Evolutionary conservation across 352 stramenopile genomes (phyloP), one percentile per base, ranked within the genome.

Genomic region (Globisporangium emineosum): DNA sequence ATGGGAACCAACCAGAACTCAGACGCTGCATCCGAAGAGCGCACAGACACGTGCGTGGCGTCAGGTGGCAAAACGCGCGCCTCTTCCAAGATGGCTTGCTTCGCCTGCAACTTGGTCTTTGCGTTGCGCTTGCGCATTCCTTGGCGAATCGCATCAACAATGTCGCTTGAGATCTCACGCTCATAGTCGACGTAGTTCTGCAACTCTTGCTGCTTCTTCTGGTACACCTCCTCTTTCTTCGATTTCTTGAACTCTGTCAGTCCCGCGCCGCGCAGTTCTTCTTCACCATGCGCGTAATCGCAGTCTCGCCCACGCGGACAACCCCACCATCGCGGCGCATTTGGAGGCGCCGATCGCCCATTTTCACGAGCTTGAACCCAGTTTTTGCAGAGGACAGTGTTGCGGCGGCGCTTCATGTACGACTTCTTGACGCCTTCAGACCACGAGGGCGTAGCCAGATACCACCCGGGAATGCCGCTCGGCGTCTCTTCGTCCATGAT

Each of bases 381-480:
- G 74, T 77, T 81, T 47, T 62, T 79, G 54, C 86, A 96, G 70
- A 96, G 61, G 5, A 83, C 62, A 29, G 87, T 96, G 49, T 94
- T 93, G 55, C 84, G 80, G 47, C 84, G 83, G 50, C 81, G 75
- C 79, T 94, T 96, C 79, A 93, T 93, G 70, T 90, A 86, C 55
- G 83, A 91, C 58, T 89, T 93, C 61, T 87, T 87, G 61, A 93
- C 70, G 30, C 87, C 82, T 62, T 96, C 85, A 8, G 83, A 80
- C 87, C 86, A 96, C 51, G 87, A 89, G 12, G 87, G 87, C 53
- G 81, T 92, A 29, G 84, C 81, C 47, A 94, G 60, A 70, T 91
- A 93, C 87, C 87, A 94, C 1, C 86, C 86, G 3, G 85, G 71
- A 66, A 96, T 96, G 51, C 87, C 87, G 60, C 87, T 94, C 9